Base-by-base conservation (phyloP, 2,329 filamentous ascomycete genomes). In the Ophiostoma australiae region DNA sequence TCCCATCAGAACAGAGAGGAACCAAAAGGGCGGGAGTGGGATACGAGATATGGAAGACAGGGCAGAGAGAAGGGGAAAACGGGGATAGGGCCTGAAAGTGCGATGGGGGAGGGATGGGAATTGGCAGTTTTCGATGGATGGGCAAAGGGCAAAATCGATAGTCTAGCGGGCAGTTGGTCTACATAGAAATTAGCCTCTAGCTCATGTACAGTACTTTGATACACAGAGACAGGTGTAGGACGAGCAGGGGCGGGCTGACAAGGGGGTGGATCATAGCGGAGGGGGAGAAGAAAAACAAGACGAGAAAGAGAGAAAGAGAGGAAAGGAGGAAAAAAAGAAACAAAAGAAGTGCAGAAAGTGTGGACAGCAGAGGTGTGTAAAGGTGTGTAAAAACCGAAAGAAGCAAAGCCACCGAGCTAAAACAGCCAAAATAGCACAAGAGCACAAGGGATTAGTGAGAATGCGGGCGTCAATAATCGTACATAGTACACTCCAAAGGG, bases 61-160 rank as follows among this genome's bases (percentile, higher is more conserved):
- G 27, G 58, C 52, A 58, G n/a, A 58, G 52, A 55, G 31, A 33
- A 69, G 37, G 31, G 31, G 23, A 37, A 71, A 65, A 52, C 35
- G 23, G 27, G 27, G 23, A 48, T 5, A 5, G 4, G 6, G n/a
- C n/a, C 27, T 35, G 17, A 63, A 63, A 63, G 52, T 63, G 65
- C n/a, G 39, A 65, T 23, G 48, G 44, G 13, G 20, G 65, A 35
- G 65, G 37, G 65, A 27, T 67, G 37, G 63, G 63, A 63, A 63
- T 63, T 63, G 58, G 58, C 15, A 63, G 63, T 67, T 67, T 27
- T 41, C 63, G 63, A 41, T 67, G 33, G 44, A 41, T 41, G 39
- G 44, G 17, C 17, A 48, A 48, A 48, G 17, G 63, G 58, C 23
- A 35, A 63, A 63, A 63, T 63, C 58, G 58, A 63, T 63, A 33